These are phyloP conservation scores for Pseudogymnoascus sp. DNA, from an alignment of 2,329 filamentous ascomycete genomes.

Conservation along the genomic window DNA sequence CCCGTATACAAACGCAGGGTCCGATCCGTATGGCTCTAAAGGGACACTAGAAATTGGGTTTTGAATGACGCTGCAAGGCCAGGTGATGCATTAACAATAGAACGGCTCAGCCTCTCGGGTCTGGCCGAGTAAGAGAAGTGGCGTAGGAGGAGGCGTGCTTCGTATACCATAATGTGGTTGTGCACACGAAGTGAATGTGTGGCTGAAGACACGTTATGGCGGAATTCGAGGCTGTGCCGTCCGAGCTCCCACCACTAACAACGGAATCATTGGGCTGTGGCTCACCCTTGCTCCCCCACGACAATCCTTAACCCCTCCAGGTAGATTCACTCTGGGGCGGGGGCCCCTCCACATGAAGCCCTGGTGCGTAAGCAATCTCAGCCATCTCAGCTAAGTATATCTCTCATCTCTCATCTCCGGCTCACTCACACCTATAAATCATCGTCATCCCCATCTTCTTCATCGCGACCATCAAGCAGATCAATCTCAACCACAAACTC, in stretches of 20 bases:
- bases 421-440: conserved; percentile 1
- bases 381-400: conserved; percentile 4
- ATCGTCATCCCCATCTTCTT: background rate
- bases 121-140: background rate
- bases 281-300: background rate
- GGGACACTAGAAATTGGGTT: background rate
- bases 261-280: conserved; percentile 5
- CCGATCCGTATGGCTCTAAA: background rate
- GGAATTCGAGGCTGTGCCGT: conserved; percentile 4
- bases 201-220: background rate
- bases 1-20: background rate
- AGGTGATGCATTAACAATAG: conserved; percentile 1
- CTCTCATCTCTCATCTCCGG: background rate
- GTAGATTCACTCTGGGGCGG: background rate
- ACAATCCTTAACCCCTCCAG: conserved; percentile 7
- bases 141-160: background rate
- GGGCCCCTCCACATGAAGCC: conserved; percentile 3
- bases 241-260: background rate
- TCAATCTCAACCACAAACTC: background rate
- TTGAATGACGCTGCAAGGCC: background rate
- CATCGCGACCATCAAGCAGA: conserved; percentile 8
- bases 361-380: conserved; percentile 7
- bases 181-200: conserved; percentile 1
- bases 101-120: background rate
- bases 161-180: background rate